Percentiles rank a stretch among this genome's conserved stretches.
Evolutionary conservation across 2,329 filamentous ascomycete genomes (phyloP).

Genomic region (Pseudopyricularia cyperi): DNA sequence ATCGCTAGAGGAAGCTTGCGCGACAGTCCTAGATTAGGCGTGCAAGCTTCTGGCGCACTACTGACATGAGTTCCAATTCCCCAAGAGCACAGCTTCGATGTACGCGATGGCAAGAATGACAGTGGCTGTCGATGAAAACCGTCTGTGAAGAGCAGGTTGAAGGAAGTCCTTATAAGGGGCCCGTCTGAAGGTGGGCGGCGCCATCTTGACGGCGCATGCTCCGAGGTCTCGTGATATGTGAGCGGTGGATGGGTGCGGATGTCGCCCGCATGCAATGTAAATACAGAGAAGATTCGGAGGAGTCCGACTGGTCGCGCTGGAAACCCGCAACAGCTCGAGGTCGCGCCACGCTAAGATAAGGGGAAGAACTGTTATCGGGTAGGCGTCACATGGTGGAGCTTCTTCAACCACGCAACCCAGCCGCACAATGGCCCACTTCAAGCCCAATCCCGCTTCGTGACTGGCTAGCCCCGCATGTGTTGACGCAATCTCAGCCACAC

Average conservation of each 20-base stretch:
- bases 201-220: slow-evolving; percentile 35
- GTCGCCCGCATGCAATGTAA: not conserved
- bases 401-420: not conserved
- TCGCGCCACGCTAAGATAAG: not conserved
- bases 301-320: not conserved
- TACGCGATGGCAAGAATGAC: slow-evolving; percentile 63
- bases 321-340: not conserved
- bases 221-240: not conserved
- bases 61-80: slow-evolving; percentile 57
- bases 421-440: not conserved
- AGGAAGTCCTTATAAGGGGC: slow-evolving; percentile 75
- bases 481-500: slow-evolving; percentile 3
- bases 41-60: slow-evolving; percentile 7
- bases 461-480: not conserved
- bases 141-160: slow-evolving; percentile 74
- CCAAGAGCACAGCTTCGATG: slow-evolving; percentile 55
- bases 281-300: not conserved
- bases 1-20: not conserved
- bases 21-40: not conserved
- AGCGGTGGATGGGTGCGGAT: not conserved
- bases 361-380: not conserved
- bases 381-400: not conserved
- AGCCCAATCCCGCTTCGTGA: not conserved
- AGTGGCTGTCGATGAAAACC: slow-evolving; percentile 68
- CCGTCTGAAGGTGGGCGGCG: slow-evolving; percentile 39